phyloP scores from a whole-genome alignment of 345 rosid genomes.

The Citrus unshiu region DNA sequence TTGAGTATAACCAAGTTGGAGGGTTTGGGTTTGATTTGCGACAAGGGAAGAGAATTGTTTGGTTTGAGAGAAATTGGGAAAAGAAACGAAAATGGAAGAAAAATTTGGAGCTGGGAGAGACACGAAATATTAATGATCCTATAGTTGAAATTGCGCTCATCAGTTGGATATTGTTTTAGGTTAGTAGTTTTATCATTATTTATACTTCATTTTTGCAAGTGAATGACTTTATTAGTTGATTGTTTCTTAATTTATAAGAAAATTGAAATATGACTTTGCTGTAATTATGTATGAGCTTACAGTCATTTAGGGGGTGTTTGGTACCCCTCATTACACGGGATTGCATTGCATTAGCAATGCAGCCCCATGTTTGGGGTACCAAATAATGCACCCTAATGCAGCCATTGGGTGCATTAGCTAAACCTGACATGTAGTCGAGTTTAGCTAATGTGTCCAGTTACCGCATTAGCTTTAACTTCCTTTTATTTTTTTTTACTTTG shows the following conservation, averaged over 20 bases:
- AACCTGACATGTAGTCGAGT: too few relatives aligned
- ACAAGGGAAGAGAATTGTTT: neutral
- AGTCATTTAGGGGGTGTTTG: too few relatives aligned
- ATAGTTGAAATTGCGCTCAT: too few relatives aligned
- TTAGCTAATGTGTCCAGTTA: too few relatives aligned
- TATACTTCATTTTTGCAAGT: neutral
- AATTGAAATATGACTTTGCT: neutral
- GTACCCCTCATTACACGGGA: too few relatives aligned
- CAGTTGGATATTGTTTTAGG: neutral
- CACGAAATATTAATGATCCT: neutral
- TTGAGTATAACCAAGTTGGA: neutral
- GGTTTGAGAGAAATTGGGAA: slow-evolving; percentile 4
- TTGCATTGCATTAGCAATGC: too few relatives aligned
- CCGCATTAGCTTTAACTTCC: too few relatives aligned
- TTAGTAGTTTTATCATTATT: neutral
- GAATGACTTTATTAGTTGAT: neutral
- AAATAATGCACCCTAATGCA: too few relatives aligned
- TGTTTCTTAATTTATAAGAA: neutral
- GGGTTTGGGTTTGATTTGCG: neutral
- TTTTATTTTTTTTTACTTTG: too few relatives aligned
- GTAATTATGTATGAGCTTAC: neutral
- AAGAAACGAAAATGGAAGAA: neutral
- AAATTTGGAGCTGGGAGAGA: neutral
- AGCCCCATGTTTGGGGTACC: too few relatives aligned
- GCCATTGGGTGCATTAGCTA: too few relatives aligned